Evolutionary conservation across 2,329 filamentous ascomycete genomes (phyloP).

Genomic region (Pseudogymnoascus sp.): DNA sequence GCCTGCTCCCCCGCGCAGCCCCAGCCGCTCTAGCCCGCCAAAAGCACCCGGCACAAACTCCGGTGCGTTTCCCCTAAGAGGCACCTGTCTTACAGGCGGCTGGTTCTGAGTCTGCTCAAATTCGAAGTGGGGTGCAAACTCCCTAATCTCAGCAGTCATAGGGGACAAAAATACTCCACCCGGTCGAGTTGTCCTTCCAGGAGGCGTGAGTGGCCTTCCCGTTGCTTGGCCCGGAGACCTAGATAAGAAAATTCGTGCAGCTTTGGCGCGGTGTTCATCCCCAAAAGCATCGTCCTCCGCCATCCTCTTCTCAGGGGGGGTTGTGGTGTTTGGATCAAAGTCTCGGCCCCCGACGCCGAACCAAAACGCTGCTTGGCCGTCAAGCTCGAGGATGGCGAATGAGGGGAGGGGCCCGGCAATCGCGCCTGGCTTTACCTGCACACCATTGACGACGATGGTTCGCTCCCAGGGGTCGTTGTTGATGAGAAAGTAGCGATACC

Average conservation of each 20-base stretch:
- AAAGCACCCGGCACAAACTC: background rate
- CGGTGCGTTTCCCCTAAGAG: background rate
- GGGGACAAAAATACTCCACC: background rate
- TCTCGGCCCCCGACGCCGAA: background rate
- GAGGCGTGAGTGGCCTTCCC: background rate
- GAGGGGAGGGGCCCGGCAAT: slow-evolving; percentile 25
- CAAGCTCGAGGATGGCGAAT: slow-evolving; percentile 20
- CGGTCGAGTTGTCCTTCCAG: background rate
- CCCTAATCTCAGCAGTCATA: background rate
- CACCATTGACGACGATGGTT: slow-evolving; percentile 23
- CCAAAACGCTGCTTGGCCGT: background rate
- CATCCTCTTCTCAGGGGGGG: background rate
- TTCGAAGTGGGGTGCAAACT: background rate
- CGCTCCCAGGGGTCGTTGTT: slow-evolving; percentile 20
- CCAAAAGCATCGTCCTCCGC: background rate
- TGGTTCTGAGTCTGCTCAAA: background rate
- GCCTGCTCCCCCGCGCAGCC: background rate
- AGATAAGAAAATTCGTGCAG: background rate
- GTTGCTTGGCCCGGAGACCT: background rate
- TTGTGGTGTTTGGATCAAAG: background rate
- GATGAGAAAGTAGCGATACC: slow-evolving; percentile 22
- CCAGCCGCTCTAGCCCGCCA: background rate
- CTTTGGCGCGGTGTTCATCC: background rate
- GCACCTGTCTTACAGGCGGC: background rate
- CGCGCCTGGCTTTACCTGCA: slow-evolving; percentile 20